Conservation (phyloP, 108 stramenopile species). For the Cyclotella choctawhatcheeana region DNA sequence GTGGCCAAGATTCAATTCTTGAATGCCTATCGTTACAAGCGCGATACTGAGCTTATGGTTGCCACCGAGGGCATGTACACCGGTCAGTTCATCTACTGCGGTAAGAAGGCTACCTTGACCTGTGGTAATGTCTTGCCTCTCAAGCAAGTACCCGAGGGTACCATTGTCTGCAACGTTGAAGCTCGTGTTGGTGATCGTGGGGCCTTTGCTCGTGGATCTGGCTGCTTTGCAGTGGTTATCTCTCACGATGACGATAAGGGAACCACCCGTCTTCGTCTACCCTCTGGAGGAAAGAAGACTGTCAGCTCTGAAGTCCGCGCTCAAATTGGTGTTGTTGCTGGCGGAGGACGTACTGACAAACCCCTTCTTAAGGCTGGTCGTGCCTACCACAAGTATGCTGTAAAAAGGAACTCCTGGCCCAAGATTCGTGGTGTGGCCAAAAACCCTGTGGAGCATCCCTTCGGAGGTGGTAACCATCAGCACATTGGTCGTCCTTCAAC, state of each 20-base stretch:
- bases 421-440: conserved; percentile 99
- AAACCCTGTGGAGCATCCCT: conserved; percentile 99
- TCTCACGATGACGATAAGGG: conserved; percentile 99
- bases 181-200: conserved; percentile 95
- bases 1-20: conserved; percentile 98
- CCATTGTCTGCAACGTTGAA: conserved; percentile 99
- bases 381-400: conserved; percentile 99
- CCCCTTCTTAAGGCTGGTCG: conserved; percentile 99
- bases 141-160: conserved; percentile 95
- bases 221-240: conserved; percentile 97
- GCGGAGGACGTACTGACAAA: conserved; percentile 99
- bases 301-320: conserved; percentile 92
- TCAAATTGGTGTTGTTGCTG: conserved; percentile 99
- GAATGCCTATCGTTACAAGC: conserved; percentile 97
- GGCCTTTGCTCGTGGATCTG: conserved; percentile 94
- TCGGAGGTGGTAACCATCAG: conserved; percentile 99
- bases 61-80: conserved; percentile 99
- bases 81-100: conserved; percentile 99
- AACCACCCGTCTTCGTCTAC: conserved; percentile 97
- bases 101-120: conserved; percentile 96
- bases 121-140: conserved; percentile 98
- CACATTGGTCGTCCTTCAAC: conserved; percentile 99
- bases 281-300: conserved; percentile 99
- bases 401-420: conserved; percentile 99
- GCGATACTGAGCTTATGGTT: conserved; percentile 93